Percentiles rank a stretch among this genome's conserved stretches.
These are phyloP conservation scores for Diutina sp. DNA, from an alignment of 1,139 yeast genomes.

Conservation along the genomic window DNA sequence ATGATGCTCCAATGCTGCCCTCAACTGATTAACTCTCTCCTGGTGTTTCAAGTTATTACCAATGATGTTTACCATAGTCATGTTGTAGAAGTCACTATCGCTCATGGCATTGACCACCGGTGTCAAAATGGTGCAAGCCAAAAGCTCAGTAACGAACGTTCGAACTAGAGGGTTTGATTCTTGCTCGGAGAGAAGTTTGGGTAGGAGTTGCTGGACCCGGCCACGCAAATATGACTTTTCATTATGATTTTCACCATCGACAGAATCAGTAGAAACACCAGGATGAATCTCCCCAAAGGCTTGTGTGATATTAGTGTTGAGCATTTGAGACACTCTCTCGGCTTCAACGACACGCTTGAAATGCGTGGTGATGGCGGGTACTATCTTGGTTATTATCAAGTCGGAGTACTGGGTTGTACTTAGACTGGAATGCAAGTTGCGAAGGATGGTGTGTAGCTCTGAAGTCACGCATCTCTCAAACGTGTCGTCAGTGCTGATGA, in stretches of 20 bases:
- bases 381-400: slow-evolving; percentile 39
- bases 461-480: slow-evolving; percentile 3
- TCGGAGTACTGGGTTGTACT: slow-evolving; percentile 39
- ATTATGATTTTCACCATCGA: slow-evolving; percentile 17
- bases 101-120: slow-evolving; percentile 42
- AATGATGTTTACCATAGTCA: slow-evolving; percentile 43
- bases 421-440: slow-evolving; percentile 28
- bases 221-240: slow-evolving; percentile 41
- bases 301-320: not conserved
- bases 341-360: slow-evolving; percentile 14
- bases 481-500: not conserved
- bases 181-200: slow-evolving; percentile 31
- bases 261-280: slow-evolving; percentile 31
- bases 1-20: slow-evolving; percentile 61
- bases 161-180: slow-evolving; percentile 43
- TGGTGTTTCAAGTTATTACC: slow-evolving; percentile 63
- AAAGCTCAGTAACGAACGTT: slow-evolving; percentile 47
- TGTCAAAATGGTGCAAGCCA: slow-evolving; percentile 36
- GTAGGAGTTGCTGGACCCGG: slow-evolving; percentile 31
- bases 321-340: not conserved
- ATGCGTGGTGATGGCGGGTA: slow-evolving; percentile 63
- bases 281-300: slow-evolving; percentile 41
- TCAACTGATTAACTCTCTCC: slow-evolving; percentile 58
- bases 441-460: slow-evolving; percentile 33
- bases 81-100: slow-evolving; percentile 73